phyloP scores from a whole-genome alignment of 2,329 filamentous ascomycete species.

The Geosmithia putterillii region DNA sequence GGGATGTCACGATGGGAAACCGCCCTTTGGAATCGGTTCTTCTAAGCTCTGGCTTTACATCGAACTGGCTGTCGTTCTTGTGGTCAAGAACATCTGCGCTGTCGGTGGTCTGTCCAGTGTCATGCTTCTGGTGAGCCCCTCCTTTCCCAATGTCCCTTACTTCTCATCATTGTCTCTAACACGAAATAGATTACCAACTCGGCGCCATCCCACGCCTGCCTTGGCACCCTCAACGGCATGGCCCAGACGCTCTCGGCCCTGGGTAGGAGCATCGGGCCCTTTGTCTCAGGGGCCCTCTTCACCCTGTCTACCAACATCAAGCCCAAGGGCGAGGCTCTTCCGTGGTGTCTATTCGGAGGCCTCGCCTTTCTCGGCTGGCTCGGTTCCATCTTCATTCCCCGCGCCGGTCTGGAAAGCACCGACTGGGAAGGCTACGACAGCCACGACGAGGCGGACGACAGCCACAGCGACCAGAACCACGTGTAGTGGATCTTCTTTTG shows the following conservation, averaged over 20 bases:
- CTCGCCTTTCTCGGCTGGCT: constrained; percentile 72
- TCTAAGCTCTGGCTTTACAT: constrained; percentile 62
- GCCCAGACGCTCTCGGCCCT: constrained; percentile 89
- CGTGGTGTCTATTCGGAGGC: constrained; percentile 80
- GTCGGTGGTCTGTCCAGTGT: constrained; percentile 86
- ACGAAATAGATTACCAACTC: constrained; percentile 73
- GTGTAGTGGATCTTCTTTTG: neutral
- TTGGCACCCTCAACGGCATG: constrained; percentile 85
- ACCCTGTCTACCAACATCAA: constrained; percentile 60
- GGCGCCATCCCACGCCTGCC: constrained; percentile 69
- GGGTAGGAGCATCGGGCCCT: constrained; percentile 77
- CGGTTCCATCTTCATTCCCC: constrained; percentile 65
- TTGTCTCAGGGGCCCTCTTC: constrained; percentile 78
- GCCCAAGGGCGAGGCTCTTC: constrained; percentile 72
- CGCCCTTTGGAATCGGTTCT: constrained; percentile 42
- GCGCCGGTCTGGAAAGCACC: constrained; percentile 46
- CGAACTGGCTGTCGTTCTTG: constrained; percentile 68
- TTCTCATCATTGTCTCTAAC: constrained; percentile 1
- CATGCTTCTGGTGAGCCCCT: constrained; percentile 59
- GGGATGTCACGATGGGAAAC: constrained; percentile 55
- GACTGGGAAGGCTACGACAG: constrained; percentile 29
- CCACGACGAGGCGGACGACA: constrained; percentile 10
- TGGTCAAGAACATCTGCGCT: constrained; percentile 81
- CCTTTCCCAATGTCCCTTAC: neutral
- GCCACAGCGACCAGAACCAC: neutral